Base-by-base conservation (phyloP, 257 asterid species). In the Solanum chmielewskii region DNA sequence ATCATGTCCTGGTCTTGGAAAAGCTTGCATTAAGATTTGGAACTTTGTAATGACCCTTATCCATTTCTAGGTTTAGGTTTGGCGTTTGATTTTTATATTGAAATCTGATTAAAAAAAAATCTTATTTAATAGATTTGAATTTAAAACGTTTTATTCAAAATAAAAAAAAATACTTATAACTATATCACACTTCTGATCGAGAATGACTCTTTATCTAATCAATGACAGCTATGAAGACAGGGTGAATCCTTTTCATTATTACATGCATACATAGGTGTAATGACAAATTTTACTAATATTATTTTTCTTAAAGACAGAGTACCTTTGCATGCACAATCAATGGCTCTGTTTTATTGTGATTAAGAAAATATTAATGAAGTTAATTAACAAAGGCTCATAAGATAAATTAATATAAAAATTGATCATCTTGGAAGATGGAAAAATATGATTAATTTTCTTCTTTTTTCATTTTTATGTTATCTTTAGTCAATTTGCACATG, bases 21-120 rank as follows among this genome's bases (percentile, higher is more conserved):
- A 89, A 86, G 88, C 88, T 88, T 80, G 87, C 88, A 85, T 86
- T 82, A 92, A 87, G 92, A 90, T 90, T 88, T 86, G 90, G 88
- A 74, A 74, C 87, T 88, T 71, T 75, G 74, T 83, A 87, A 81
- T 45, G 14, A 78, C 82, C 47, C 84, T 87, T 86, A 62, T 89
- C 90, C 66, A 88, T 85, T 90, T 95, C 92, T 69, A 85, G 89
- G 75, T 87, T 86, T 69, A 85, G 89, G 75, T 87, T 86, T 20
- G 25, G 47, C 5, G 0, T 9, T 0, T 18, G 1, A 20, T 35
- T 35, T 35, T 31, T 0, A 0, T 10, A 73, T 10, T 73, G 0
- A 1, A 9, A 0, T 4, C 2, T 1, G 27, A 20, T 9, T 11
- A 35, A 20, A 31, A 31, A 31, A 3, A 31, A 3, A 31, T 31